Evolutionary conservation across 805 yeast species (phyloP).

Genomic region (Pichia cephalocereana): DNA sequence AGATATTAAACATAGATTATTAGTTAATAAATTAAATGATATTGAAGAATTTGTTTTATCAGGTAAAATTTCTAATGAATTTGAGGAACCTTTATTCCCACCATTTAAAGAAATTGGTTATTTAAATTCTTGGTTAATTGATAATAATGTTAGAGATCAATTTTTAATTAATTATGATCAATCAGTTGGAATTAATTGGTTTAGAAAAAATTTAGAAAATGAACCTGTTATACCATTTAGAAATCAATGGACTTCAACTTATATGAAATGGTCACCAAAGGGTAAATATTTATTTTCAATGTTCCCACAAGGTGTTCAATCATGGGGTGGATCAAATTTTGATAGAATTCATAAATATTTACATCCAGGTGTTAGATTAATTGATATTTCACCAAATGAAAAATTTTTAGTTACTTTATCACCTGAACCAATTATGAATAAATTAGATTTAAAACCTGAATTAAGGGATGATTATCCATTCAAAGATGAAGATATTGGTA

Average conservation of each 20-base stretch:
- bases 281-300: conserved; percentile 83
- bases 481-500: conserved; percentile 82
- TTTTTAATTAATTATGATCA: conserved; percentile 71
- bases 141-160: conserved; percentile 85
- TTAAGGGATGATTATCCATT: conserved; percentile 63
- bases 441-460: conserved; percentile 56
- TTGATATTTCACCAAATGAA: conserved; percentile 91
- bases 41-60: conserved; percentile 68
- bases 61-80: conserved; percentile 52
- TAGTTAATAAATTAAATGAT: conserved; percentile 74
- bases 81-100: conserved; percentile 63
- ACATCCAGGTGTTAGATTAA: conserved; percentile 82
- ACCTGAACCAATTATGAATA: conserved; percentile 68
- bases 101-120: conserved; percentile 71
- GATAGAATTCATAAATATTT: conserved; percentile 65
- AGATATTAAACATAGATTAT: conserved; percentile 86
- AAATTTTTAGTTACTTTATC: conserved; percentile 85
- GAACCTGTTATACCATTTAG: conserved; percentile 74
- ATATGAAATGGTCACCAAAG: conserved; percentile 84
- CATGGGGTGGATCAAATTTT: conserved; percentile 90
- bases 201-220: conserved; percentile 57
- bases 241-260: conserved; percentile 78
- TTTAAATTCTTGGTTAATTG: conserved; percentile 86
- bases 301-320: conserved; percentile 90
- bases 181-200: conserved; percentile 80